Evolutionary conservation across 2,329 filamentous ascomycete species (phyloP), one percentile per base, ranked within the genome.

Genomic region (Fusarium marasasianum): DNA sequence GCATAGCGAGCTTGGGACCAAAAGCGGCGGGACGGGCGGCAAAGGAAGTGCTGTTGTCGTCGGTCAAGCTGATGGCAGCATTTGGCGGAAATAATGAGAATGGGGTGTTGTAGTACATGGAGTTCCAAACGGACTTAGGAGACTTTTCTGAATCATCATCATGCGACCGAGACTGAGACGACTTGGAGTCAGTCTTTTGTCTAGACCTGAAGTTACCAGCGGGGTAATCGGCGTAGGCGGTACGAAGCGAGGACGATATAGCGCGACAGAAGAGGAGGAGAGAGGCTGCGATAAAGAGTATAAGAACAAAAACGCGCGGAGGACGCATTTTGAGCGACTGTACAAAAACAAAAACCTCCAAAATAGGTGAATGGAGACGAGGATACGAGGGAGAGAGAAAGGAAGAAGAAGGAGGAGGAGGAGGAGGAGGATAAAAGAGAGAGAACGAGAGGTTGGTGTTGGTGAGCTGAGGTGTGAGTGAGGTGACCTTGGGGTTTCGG

Each of bases 41-140:
- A 84, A 99, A 99, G 77, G 97, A 97, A 18, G 96, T 99, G 76
- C 94, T 98, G 83, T 99, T 99, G 83, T 99, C 96, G 83, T 98
- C 95, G 79, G 95, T 98, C 71, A 99, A 89, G 82, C 94, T 98
- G 81, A 99, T 98, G 78, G 97, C 93, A 54, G 96, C 96, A 74
- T 96, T 98, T 8, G 95, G 95, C 9, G 96, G 95, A 81, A 99
- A 99, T 29, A 99, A 90, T 26, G 94, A 95, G 73, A 95, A 94
- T 2, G 95, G 92, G 10, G 91, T 87, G 67, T 91, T 91, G 82
- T 94, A 93, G 73, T 92, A 92, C 82, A 94, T 91, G 73, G 94
- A 85, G 44, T 81, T 78, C 74, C 81, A 81, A 44, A 82, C 72
- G 12, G 80, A 78, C 50, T 76, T 79, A 50, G 71, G 69, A 33